Evolutionary conservation across 2,329 filamentous ascomycete species (phyloP), one percentile per base, ranked within the genome.

Genomic region (Myriangium duriaei): DNA sequence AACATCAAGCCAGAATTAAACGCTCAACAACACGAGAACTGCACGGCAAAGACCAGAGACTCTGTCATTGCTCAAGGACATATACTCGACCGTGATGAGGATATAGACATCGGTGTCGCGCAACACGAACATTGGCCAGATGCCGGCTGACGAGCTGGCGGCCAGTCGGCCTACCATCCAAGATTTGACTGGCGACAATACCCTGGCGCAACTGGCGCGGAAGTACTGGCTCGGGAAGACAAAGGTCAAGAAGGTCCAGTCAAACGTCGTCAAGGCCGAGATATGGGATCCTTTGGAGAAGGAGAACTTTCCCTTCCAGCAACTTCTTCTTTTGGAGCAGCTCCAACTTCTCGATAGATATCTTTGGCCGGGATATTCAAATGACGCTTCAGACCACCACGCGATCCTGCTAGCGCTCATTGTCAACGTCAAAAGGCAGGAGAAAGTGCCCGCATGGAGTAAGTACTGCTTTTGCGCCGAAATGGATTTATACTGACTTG

Each of bases 321-420:
- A 81, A 4, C 69, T 98, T 14, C 65, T 93, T 46, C 72, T 83
- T 16, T 69, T 98, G 39, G 91, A 98, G 61, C 88, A 86, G 49
- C 62, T 96, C 50, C 91, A 95, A 63, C 76, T 87, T 30, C 63
- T 98, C 42, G 91, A 98, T 59, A 81, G 84, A 54, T 96, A 93
- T 55, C 71, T 98, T 17, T 98, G 91, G 91, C 91, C 91, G 32
- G 84, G 81, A 36, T 98, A 92, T 57, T 77, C 73, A 10, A 83
- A 93, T 46, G 78, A 91, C 51, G 76, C 85, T 3, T 93, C 88
- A 19, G 92, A 98, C 57, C 79, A 86, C 52, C 88, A 98, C 57
- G 80, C 95, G 38, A 67, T 96, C 21, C 68, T 98, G 45, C 76
- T 96, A 52, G 81, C 81, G 11, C 61, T 95, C 45, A 78, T 98